phyloP scores from a whole-genome alignment of 1,139 yeast genomes.

The Yamadazyma aaseri region DNA sequence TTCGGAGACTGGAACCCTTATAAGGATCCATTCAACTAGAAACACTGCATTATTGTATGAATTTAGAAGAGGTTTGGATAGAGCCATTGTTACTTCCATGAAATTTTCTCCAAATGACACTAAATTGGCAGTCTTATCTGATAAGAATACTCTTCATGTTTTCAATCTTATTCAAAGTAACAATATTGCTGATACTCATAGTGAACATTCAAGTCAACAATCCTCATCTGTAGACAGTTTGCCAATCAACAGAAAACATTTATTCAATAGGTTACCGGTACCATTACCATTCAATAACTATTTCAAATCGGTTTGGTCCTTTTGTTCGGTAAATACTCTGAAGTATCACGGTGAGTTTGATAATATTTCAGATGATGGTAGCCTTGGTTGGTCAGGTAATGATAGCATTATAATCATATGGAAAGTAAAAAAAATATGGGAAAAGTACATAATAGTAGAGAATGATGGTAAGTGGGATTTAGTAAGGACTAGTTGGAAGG shows the following conservation, averaged over 20 bases:
- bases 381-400: constrained; percentile 77
- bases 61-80: constrained; percentile 85
- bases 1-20: constrained; percentile 82
- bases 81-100: constrained; percentile 79
- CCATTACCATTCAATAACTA: constrained; percentile 63
- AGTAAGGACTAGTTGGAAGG: constrained; percentile 76
- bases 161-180: constrained; percentile 47
- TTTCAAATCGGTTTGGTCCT: constrained; percentile 87
- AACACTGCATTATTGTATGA: constrained; percentile 75
- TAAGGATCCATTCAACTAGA: constrained; percentile 73
- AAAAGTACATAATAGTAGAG: constrained; percentile 71
- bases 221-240: constrained; percentile 7
- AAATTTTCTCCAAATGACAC: constrained; percentile 76
- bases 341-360: constrained; percentile 33
- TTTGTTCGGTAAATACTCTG: constrained; percentile 72
- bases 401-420: constrained; percentile 68
- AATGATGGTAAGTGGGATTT: constrained; percentile 49
- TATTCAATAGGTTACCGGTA: constrained; percentile 64
- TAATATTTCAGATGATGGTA: constrained; percentile 52
- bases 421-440: constrained; percentile 77
- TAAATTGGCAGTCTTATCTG: constrained; percentile 80
- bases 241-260: constrained; percentile 59
- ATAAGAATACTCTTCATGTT: constrained; percentile 84
- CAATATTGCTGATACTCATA: constrained; percentile 5
- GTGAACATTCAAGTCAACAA: constrained; percentile 10